phyloP scores from a whole-genome alignment of 2,329 filamentous ascomycete species.

The Clathrospora elynae region DNA sequence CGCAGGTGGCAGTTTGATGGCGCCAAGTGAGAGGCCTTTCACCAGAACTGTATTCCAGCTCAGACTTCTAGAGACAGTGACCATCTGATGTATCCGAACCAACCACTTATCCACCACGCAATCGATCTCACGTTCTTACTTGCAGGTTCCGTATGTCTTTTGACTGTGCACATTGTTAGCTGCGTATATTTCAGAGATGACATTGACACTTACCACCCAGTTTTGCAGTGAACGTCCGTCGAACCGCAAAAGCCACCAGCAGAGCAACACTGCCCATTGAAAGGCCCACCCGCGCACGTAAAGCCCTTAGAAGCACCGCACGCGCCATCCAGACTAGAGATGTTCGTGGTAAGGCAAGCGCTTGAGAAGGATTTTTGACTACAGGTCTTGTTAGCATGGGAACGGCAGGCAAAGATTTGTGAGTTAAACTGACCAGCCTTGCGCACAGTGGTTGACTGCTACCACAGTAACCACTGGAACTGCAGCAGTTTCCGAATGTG shows the following conservation, averaged over 20 bases:
- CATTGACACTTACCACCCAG: constrained; percentile 13
- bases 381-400: constrained; percentile 1
- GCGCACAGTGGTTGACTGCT: constrained; percentile 15
- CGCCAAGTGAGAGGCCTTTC: no score
- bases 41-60: no score
- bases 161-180: neutral
- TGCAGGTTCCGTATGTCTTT: constrained; percentile 1
- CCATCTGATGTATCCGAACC: no score
- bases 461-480: constrained; percentile 11
- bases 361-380: constrained; percentile 21
- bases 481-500: constrained; percentile 20
- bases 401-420: neutral
- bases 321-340: constrained; percentile 12
- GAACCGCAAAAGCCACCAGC: constrained; percentile 16
- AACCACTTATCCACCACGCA: no score
- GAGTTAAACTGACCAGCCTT: constrained; percentile 15
- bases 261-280: constrained; percentile 18
- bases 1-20: no score
- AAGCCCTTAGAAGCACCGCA: constrained; percentile 14
- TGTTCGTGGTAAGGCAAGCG: constrained; percentile 14
- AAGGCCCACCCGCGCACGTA: constrained; percentile 17
- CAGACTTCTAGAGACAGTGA: no score
- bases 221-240: constrained; percentile 15
- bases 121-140: no score
- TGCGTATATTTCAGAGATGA: neutral